Conservation (phyloP, 2,329 filamentous ascomycete genomes). For the Trichoderma arundinaceum region DNA sequence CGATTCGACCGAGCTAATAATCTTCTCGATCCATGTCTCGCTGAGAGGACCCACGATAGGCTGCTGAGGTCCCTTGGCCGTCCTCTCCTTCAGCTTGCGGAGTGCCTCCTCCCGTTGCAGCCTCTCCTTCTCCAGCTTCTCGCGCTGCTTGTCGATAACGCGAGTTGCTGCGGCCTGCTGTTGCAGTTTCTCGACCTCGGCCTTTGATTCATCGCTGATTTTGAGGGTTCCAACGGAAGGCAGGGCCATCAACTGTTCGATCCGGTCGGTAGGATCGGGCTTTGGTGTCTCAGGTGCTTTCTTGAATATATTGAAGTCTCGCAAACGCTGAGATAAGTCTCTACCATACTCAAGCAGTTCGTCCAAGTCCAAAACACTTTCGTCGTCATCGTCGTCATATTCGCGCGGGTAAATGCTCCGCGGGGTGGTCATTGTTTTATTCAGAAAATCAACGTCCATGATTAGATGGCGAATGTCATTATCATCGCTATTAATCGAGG, state of each 20-base stretch:
- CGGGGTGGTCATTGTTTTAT: neutral
- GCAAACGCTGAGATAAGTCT: neutral
- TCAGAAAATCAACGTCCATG: slow-evolving; percentile 17
- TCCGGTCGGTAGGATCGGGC: slow-evolving; percentile 34
- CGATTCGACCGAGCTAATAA: neutral
- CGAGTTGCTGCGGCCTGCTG: slow-evolving; percentile 5
- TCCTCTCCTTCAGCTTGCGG: slow-evolving; percentile 36
- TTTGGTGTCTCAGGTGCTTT: slow-evolving; percentile 4
- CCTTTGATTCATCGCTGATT: slow-evolving; percentile 41
- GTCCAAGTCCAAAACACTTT: neutral
- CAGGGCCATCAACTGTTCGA: slow-evolving; percentile 39
- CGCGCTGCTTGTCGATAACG: slow-evolving; percentile 22
- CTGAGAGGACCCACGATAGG: slow-evolving; percentile 41
- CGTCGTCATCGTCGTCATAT: slow-evolving; percentile 2
- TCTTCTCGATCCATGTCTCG: slow-evolving; percentile 37
- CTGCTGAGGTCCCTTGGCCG: slow-evolving; percentile 29
- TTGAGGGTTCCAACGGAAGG: slow-evolving; percentile 38
- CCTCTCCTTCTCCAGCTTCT: neutral
- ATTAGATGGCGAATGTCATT: slow-evolving; percentile 23
- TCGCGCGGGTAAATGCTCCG: neutral
- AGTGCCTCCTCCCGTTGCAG: neutral
- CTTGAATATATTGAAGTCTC: slow-evolving; percentile 12
- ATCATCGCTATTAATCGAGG: neutral
- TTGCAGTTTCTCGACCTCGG: slow-evolving; percentile 21
- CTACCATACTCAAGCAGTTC: slow-evolving; percentile 6